Evolutionary conservation across 176 grass and related monocot species (phyloP).

Genomic region (Saccharum spontaneum): DNA sequence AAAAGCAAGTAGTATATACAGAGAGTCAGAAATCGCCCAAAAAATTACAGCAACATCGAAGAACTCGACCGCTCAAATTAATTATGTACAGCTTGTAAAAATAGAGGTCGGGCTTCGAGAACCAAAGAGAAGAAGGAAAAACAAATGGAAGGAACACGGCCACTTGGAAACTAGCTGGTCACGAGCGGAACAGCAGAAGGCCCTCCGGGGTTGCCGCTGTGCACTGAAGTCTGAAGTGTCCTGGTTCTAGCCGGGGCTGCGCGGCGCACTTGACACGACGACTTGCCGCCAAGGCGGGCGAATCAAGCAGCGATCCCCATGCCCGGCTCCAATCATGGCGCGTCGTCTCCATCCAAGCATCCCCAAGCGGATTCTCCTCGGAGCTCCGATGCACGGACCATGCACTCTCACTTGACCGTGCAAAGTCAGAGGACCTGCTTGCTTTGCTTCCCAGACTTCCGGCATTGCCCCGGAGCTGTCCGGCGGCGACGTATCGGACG

Average conservation of each 20-base stretch:
- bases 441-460: neutral
- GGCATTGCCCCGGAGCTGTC: neutral
- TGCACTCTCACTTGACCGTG: neutral
- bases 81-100: constrained; percentile 38
- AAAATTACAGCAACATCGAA: neutral
- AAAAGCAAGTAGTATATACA: neutral
- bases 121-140: neutral
- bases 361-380: neutral
- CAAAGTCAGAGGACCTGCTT: neutral
- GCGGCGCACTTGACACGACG: neutral
- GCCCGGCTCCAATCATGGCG: neutral
- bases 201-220: neutral
- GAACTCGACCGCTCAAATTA: constrained; percentile 25
- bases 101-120: constrained; percentile 3
- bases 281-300: neutral
- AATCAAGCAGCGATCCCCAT: neutral
- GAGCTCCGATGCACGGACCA: constrained; percentile 14
- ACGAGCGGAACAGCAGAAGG: neutral
- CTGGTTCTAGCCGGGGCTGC: neutral
- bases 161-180: neutral
- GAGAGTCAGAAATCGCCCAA: neutral
- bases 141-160: constrained; percentile 1
- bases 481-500: neutral
- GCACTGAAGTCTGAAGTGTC: neutral
- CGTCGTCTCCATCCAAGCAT: neutral